Evolutionary conservation across 2,329 filamentous ascomycete genomes (phyloP).

Genomic region (Cucurbitaria berberidis): DNA sequence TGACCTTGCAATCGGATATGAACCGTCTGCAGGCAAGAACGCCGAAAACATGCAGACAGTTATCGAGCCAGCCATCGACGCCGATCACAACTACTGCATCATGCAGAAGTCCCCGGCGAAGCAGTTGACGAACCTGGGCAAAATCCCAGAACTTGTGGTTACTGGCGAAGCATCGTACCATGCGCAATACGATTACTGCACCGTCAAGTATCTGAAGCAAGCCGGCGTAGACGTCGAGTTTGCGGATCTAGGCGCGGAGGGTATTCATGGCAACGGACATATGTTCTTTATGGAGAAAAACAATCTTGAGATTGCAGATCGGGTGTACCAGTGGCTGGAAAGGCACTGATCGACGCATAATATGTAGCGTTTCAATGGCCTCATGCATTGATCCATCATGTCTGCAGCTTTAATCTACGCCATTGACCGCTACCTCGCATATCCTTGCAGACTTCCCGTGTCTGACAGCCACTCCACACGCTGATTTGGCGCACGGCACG

Average conservation of each 20-base stretch:
- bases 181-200: conserved; percentile 62
- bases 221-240: conserved; percentile 33
- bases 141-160: conserved; percentile 57
- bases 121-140: conserved; percentile 56
- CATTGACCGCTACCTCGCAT: too few relatives aligned
- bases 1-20: conserved; percentile 40
- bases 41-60: conserved; percentile 28
- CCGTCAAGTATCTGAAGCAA: conserved; percentile 59
- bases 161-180: conserved; percentile 63
- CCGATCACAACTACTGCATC: conserved; percentile 44
- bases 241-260: conserved; percentile 57
- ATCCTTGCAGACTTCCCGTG: not conserved
- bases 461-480: not conserved
- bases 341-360: not conserved
- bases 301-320: conserved; percentile 17
- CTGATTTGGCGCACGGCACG: not conserved
- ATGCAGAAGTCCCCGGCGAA: conserved; percentile 51
- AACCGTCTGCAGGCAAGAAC: conserved; percentile 36
- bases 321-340: conserved; percentile 6
- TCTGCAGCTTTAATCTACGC: too few relatives aligned
- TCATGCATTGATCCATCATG: not conserved
- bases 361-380: not conserved
- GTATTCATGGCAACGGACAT: conserved; percentile 65
- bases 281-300: conserved; percentile 46
- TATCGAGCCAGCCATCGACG: conserved; percentile 27